Conservation (phyloP, 805 yeast species). For the Starmerella riodocensis region DNA sequence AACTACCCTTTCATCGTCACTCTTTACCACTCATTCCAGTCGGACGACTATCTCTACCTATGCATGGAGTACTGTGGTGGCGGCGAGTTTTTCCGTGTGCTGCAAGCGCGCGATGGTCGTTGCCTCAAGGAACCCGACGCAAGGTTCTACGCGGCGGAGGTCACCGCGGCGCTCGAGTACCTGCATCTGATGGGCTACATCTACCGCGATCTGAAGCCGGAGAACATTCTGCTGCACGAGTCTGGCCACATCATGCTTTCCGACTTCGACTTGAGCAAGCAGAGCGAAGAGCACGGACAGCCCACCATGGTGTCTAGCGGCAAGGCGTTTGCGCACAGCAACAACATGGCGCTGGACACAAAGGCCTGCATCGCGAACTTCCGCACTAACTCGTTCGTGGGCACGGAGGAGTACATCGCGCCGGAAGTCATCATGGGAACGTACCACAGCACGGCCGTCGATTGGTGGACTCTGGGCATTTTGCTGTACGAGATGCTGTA, state of each 20-base stretch:
- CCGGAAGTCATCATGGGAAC: conserved; percentile 96
- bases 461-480: conserved; percentile 99
- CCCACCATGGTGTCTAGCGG: conserved; percentile 50
- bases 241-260: conserved; percentile 97
- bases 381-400: conserved; percentile 94
- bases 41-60: conserved; percentile 75
- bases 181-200: conserved; percentile 94
- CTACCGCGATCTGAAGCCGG: conserved; percentile 93
- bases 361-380: conserved; percentile 92
- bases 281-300: conserved; percentile 58
- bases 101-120: conserved; percentile 79
- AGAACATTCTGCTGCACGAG: conserved; percentile 83
- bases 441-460: conserved; percentile 96
- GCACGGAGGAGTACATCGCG: conserved; percentile 97
- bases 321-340: conserved; percentile 18
- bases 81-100: conserved; percentile 92
- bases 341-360: conserved; percentile 67
- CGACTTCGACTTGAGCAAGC: conserved; percentile 91
- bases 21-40: conserved; percentile 88
- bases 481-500: conserved; percentile 85
- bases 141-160: conserved; percentile 88
- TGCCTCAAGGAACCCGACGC: conserved; percentile 84
- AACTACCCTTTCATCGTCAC: conserved; percentile 97
- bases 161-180: conserved; percentile 90
- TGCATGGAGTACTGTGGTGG: conserved; percentile 99